phyloP scores from a whole-genome alignment of 257 asterid genomes.

The Ophiorrhiza pumila region DNA sequence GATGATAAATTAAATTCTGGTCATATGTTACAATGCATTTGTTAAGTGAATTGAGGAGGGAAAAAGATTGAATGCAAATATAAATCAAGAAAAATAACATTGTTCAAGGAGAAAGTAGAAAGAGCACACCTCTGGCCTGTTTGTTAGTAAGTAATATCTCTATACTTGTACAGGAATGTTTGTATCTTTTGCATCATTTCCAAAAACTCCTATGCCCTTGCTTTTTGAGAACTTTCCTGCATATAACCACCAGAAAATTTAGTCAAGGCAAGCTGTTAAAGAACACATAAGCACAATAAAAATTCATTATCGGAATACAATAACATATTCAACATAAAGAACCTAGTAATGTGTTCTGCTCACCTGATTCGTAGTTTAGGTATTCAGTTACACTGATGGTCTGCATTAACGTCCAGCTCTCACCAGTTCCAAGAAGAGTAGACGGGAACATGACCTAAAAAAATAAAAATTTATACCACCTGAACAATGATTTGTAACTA shows the following conservation, averaged over 20 bases:
- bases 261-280: neutral
- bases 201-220: slow-evolving; percentile 92
- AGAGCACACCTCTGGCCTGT: slow-evolving; percentile 85
- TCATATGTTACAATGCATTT: neutral
- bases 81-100: neutral
- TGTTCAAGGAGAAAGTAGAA: slow-evolving; percentile 15
- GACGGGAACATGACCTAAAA: slow-evolving; percentile 96
- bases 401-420: slow-evolving; percentile 94
- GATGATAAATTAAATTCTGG: neutral
- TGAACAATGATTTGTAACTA: neutral
- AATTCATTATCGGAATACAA: neutral
- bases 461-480: slow-evolving; percentile 9
- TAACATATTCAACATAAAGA: neutral
- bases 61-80: neutral
- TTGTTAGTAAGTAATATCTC: slow-evolving; percentile 93
- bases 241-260: slow-evolving; percentile 10
- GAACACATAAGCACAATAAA: neutral
- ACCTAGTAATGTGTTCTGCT: slow-evolving; percentile 10
- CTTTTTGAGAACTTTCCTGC: slow-evolving; percentile 94
- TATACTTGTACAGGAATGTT: slow-evolving; percentile 92
- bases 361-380: slow-evolving; percentile 96
- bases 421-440: slow-evolving; percentile 92
- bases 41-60: neutral
- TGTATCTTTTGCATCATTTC: slow-evolving; percentile 89
- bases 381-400: slow-evolving; percentile 96